Evolutionary conservation across 2,329 filamentous ascomycete species (phyloP), one percentile per base, ranked within the genome.

Genomic region (Botrytis galanthina): DNA sequence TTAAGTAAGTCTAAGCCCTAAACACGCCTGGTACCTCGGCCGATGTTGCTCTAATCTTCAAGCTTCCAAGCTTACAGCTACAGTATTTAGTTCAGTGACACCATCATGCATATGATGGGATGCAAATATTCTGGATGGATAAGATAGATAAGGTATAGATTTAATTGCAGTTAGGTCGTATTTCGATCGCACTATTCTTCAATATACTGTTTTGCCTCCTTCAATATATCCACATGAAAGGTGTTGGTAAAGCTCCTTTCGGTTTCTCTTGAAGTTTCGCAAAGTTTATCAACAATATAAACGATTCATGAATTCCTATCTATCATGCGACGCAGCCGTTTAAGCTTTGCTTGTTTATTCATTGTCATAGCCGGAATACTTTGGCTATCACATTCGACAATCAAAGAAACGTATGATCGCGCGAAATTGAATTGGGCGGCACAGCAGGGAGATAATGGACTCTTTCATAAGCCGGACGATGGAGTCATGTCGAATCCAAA

Each of bases 281-380:
- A 37, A 26, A 26, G 16, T 39, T 26, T 0, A 26, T 2, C 3
- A 61, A 39, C 32, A 39, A 39, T 39, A 37, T 26, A 59, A 2
- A 35, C 18, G 0, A 20, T 59, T 59, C 29, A 26, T 61, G 59
- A 61, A 26, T n/a, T 26, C 39, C 2, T 46, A 20, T 29, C 62
- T 20, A 46, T 18, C 42, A 66, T 66, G 62, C 62, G 62, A 48
- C 62, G 62, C 20, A 66, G 62, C 35, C 62, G 62, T 26, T 35
- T 44, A 48, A 66, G 44, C 29, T 66, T 66, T 66, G 62, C 62
- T 48, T 66, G 44, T 48, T 48, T 48, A 12, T 66, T 48, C 10
- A 10, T 48, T 8, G 8, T 66, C 26, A 22, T 37, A 35, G 62
- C 42, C 8, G 62, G 62, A 26, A 48, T 66, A 26, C 29, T 66